A percentile compares a stretch with the other conserved stretches of the same genome.
phyloP scores from a whole-genome alignment of 2,329 filamentous ascomycete species.

The Phaeosphaeriaceae sp. region DNA sequence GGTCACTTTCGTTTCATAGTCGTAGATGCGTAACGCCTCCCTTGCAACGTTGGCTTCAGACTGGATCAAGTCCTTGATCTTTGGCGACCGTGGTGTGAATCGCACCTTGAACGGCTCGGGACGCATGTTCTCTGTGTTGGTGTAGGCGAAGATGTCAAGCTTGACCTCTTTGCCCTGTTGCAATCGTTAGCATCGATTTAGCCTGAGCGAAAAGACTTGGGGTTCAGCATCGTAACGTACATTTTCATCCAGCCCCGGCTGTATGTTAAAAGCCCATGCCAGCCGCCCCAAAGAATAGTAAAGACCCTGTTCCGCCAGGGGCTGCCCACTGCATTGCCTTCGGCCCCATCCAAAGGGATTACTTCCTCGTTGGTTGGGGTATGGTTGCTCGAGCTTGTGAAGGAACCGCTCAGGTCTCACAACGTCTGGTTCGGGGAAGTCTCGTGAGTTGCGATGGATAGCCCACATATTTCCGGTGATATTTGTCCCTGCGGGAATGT shows the following conservation, averaged over 20 bases:
- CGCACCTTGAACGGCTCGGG: constrained; percentile 8
- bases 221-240: neutral
- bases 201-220: too few relatives aligned
- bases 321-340: neutral
- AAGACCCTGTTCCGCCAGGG: neutral
- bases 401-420: neutral
- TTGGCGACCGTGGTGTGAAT: constrained; percentile 4
- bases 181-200: neutral
- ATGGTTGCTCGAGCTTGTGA: neutral
- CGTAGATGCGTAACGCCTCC: constrained; percentile 6
- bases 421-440: neutral
- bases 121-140: constrained; percentile 9
- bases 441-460: neutral
- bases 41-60: constrained; percentile 2
- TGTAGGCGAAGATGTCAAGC: constrained; percentile 12
- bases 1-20: constrained; percentile 8
- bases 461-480: constrained; percentile 1
- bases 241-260: neutral
- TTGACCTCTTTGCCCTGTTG: constrained; percentile 7
- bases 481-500: neutral
- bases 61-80: constrained; percentile 2
- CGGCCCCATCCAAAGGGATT: neutral
- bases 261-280: neutral
- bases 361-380: neutral
- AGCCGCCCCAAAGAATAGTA: neutral